phyloP scores from a whole-genome alignment of 225 moss, liverwort and hornwort species.

The Rhytidiadelphus loreus region DNA sequence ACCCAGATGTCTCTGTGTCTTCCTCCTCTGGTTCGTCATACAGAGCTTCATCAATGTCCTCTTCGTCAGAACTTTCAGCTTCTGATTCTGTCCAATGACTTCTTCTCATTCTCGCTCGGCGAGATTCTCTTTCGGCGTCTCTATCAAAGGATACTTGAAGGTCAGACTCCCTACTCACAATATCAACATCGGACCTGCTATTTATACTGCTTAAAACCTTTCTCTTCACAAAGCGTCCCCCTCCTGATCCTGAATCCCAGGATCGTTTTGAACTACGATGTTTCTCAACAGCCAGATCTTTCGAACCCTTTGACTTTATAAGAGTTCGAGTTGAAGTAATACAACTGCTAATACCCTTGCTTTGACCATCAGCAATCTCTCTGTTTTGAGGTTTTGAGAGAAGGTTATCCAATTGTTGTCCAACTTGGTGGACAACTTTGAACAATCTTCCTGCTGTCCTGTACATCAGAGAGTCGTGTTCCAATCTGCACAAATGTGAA shows the following conservation, averaged over 20 bases:
- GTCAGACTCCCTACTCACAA: conserved; percentile 56
- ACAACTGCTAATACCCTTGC: conserved; percentile 51
- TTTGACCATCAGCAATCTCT: conserved; percentile 37
- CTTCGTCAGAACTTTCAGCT: conserved; percentile 80
- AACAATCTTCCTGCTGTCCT: conserved; percentile 68
- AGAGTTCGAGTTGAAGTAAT: conserved; percentile 36
- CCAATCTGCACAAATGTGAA: conserved; percentile 32
- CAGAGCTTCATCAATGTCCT: conserved; percentile 55
- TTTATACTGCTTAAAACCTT: conserved; percentile 42
- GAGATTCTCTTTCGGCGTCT: conserved; percentile 41
- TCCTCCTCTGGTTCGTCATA: conserved; percentile 90
- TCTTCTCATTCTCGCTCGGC: conserved; percentile 51
- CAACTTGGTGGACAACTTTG: conserved; percentile 65
- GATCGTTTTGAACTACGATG: conserved; percentile 50
- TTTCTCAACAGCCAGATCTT: conserved; percentile 28
- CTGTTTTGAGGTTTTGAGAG: conserved; percentile 25
- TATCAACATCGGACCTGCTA: conserved; percentile 49
- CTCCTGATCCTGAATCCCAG: conserved; percentile 48
- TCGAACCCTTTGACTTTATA: conserved; percentile 36
- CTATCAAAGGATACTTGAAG: conserved; percentile 51
- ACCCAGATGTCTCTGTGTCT: conserved; percentile 77
- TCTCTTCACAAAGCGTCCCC: conserved; percentile 45
- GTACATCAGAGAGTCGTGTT: conserved; percentile 42
- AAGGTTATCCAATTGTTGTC: conserved; percentile 31
- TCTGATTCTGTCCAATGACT: conserved; percentile 70